A percentile compares a stretch with the other conserved stretches of the same genome.
These are phyloP conservation scores for Phytophthora capsici DNA, from an alignment of 352 stramenopile species.

Conservation along the genomic window DNA sequence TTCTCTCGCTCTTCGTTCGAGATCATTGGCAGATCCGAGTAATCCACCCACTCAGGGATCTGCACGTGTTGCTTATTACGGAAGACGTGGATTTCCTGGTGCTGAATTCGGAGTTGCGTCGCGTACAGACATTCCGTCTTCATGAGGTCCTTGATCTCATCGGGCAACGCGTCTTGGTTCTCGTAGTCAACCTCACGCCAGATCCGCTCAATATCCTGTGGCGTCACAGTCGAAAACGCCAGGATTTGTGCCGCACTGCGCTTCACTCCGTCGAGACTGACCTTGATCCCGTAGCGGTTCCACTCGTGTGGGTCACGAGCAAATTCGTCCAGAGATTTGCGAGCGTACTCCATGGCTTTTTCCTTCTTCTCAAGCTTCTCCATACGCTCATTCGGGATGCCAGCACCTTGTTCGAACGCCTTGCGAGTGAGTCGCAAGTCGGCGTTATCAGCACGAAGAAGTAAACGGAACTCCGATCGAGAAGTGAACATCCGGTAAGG, in stretches of 20 bases:
- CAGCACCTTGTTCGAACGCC: conserved; percentile 84
- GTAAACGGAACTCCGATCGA: conserved; percentile 91
- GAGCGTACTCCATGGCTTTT: conserved; percentile 62
- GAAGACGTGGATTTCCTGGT: conserved; percentile 97
- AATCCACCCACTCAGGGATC: conserved; percentile 95
- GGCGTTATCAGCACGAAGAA: conserved; percentile 95
- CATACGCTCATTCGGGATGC: conserved; percentile 77
- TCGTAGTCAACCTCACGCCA: conserved; percentile 58
- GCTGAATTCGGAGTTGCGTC: conserved; percentile 93
- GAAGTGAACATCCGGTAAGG: conserved; percentile 99
- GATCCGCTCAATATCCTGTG: conserved; percentile 63
- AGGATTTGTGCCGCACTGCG: conserved; percentile 79
- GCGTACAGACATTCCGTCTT: conserved; percentile 94
- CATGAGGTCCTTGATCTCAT: conserved; percentile 55
- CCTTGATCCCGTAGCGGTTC: conserved; percentile 82
- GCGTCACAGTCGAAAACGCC: conserved; percentile 69
- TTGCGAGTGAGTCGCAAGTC: conserved; percentile 96
- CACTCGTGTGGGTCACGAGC: conserved; percentile 80
- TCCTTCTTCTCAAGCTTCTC: conserved; percentile 89
- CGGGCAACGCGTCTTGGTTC: conserved; percentile 54
- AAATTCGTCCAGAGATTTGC: conserved; percentile 64
- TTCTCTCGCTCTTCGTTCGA: conserved; percentile 97
- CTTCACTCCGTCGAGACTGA: conserved; percentile 79
- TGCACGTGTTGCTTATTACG: conserved; percentile 92
- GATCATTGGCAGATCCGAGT: conserved; percentile 93